phyloP scores from a whole-genome alignment of 306 rosid species.

The Abrus precatorius region DNA sequence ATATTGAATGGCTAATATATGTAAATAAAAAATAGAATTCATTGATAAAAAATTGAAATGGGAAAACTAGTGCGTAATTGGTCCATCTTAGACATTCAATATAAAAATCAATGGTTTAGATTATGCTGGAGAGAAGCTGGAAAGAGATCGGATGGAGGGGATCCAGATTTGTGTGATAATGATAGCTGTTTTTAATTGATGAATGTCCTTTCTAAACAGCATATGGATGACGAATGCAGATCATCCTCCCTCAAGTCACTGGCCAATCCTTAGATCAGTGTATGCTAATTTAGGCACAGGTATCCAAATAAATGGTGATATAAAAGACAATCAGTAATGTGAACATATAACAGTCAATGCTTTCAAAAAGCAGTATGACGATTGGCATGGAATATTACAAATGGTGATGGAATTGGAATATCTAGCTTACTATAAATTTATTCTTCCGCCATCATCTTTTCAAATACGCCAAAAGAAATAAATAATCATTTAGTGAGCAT shows the following conservation, averaged over 20 bases:
- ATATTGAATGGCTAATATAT: too few species aligned
- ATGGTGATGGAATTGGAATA: not conserved
- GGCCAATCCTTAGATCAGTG: not conserved
- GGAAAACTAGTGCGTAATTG: too few species aligned
- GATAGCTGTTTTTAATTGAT: not conserved
- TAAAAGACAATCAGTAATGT: not conserved
- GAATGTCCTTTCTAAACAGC: not conserved
- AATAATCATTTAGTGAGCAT: not conserved
- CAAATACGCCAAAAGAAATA: not conserved
- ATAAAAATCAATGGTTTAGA: too few species aligned
- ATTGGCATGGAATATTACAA: not conserved
- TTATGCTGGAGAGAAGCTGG: too few species aligned
- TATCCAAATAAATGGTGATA: not conserved
- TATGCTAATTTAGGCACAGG: not conserved
- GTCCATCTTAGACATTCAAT: too few species aligned
- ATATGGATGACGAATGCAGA: not conserved
- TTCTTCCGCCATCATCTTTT: not conserved
- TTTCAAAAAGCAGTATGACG: not conserved
- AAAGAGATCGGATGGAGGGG: too few species aligned
- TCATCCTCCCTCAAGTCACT: not conserved
- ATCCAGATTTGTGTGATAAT: not conserved
- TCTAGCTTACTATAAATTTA: not conserved
- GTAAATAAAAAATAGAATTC: too few species aligned
- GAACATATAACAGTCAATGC: conserved; percentile 1
- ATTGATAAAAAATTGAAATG: too few species aligned